phyloP scores from a whole-genome alignment of 1,139 yeast genomes.

The Hyphopichia pseudoburtonii region DNA sequence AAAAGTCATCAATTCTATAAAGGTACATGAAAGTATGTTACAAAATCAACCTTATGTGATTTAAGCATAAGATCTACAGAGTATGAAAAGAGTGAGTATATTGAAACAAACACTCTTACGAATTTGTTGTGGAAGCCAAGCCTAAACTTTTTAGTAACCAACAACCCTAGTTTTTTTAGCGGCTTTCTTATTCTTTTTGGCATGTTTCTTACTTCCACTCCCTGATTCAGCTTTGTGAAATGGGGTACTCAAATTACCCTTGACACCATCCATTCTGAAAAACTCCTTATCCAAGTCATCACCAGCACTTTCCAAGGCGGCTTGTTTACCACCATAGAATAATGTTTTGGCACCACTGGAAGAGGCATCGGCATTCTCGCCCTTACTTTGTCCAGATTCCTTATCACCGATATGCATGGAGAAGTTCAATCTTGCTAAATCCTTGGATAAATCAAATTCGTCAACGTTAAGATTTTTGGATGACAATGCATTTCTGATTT shows the following conservation, averaged over 20 bases:
- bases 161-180: conserved; percentile 48
- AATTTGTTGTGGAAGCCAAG: too few species aligned
- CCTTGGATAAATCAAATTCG: conserved; percentile 65
- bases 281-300: conserved; percentile 83
- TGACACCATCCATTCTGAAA: conserved; percentile 63
- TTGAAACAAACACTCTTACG: too few species aligned
- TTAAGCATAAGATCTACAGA: too few species aligned
- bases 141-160: conserved; percentile 38
- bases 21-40: background rate
- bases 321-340: conserved; percentile 77
- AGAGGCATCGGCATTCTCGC: conserved; percentile 29
- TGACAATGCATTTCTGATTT: conserved; percentile 61
- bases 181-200: conserved; percentile 72
- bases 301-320: conserved; percentile 73
- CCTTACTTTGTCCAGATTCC: conserved; percentile 15
- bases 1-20: conserved; percentile 1
- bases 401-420: conserved; percentile 65
- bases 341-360: conserved; percentile 41
- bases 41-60: too few species aligned
- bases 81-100: too few species aligned
- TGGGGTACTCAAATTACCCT: conserved; percentile 67
- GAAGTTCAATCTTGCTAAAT: conserved; percentile 71
- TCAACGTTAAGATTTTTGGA: conserved; percentile 51
- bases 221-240: conserved; percentile 56
- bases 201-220: conserved; percentile 67